These are phyloP conservation scores for Fusarium chlamydosporum DNA, from an alignment of 2,329 filamentous ascomycete species.

Conservation along the genomic window DNA sequence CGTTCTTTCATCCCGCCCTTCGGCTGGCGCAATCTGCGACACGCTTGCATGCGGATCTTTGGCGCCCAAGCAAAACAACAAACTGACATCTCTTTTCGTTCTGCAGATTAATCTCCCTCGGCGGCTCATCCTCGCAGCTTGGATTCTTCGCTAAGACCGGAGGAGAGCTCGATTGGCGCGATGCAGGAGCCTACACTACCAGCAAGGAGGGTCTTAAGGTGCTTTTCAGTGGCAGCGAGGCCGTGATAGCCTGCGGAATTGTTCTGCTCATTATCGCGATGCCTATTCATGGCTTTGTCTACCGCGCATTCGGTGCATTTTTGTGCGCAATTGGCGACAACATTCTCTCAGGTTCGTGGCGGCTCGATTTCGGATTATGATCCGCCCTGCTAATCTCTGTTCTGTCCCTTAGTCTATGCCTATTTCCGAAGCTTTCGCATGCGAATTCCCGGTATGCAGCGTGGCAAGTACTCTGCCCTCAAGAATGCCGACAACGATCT, in stretches of 20 bases:
- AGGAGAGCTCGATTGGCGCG: constrained; percentile 54
- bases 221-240: constrained; percentile 51
- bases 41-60: not conserved
- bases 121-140: constrained; percentile 52
- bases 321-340: constrained; percentile 37
- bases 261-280: constrained; percentile 46
- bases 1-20: not conserved
- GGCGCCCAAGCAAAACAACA: not conserved
- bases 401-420: constrained; percentile 25
- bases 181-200: constrained; percentile 51
- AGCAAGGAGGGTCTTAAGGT: constrained; percentile 53
- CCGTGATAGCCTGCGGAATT: constrained; percentile 45
- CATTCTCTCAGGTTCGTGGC: constrained; percentile 34
- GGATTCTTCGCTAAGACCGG: constrained; percentile 54
- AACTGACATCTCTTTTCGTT: constrained; percentile 19
- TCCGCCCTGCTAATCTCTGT: constrained; percentile 15
- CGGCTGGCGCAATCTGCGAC: constrained; percentile 3
- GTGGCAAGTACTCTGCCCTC: constrained; percentile 40
- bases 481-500: constrained; percentile 32
- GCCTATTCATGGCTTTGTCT: constrained; percentile 45
- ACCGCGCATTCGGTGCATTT: constrained; percentile 45
- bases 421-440: constrained; percentile 38
- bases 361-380: not conserved
- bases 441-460: constrained; percentile 37
- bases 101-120: constrained; percentile 48